Evolutionary conservation across 148 eudicot species (phyloP), one percentile per base, ranked within the genome.

Genomic region (Spergularia bocconei): DNA sequence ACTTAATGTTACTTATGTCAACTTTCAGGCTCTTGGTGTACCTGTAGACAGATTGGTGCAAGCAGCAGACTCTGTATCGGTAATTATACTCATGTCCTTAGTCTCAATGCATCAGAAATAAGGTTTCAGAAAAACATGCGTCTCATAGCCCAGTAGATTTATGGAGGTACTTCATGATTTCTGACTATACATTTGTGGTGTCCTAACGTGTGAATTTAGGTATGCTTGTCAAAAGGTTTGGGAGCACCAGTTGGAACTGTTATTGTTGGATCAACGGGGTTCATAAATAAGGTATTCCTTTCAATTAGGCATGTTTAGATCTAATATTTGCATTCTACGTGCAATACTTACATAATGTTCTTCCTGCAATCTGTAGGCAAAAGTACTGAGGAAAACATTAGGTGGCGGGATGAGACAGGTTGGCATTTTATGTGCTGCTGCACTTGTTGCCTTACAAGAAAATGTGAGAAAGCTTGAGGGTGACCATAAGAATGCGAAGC

Each of bases 321-420:
- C 15, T 69, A 56, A 5, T 60, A 51, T 59, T 60, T 67, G 52
- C 51, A 14, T 47, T 47, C 2, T 64, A 17, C 44, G 14, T 20
- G 29, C 50, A 47, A 13, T 21, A 53, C 59, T 52, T 53, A 29
- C 36, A n/a, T 76, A 17, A 17, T 0, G 16, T 7, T 56, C 48
- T 38, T 19, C 7, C 25, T 13, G 19, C 33, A 19, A 50, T 47
- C 54, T 12, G 67, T 77, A 95, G 99, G 99, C 98, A 13, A 88
- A 75, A 81, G 85, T 52, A 67, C 79, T 96, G 57, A 80, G 99
- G 90, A 92, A 92, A 81, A 85, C 94, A 17, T 87, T 96, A 69
- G 99, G 99, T 52, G 99, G 99, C 75, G 99, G 91, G 57, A 96
- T 96, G 99, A 92, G 99, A 84, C 98, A 96, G 81, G 78, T 91